A percentile compares a stretch with the other conserved stretches of the same genome.
phyloP scores from a whole-genome alignment of 306 rosid genomes.

The Arachis hypogaea region DNA sequence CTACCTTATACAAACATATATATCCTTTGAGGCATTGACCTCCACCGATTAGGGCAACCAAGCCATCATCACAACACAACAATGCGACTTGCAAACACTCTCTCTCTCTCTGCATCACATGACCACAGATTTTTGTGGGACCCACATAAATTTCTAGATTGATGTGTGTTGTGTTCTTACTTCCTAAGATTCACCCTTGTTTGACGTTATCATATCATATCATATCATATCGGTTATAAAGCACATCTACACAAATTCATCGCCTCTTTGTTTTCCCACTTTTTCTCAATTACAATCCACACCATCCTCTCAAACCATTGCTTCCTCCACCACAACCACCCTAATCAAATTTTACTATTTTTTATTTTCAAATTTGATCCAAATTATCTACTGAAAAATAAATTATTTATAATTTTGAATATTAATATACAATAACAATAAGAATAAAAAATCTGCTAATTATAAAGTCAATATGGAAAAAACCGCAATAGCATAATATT shows the following conservation, averaged over 20 bases:
- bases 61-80: conserved; percentile 47
- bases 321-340: neutral
- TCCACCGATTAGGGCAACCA: conserved; percentile 55
- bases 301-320: conserved; percentile 9
- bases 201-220: neutral
- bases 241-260: conserved; percentile 12
- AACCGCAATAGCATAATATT: too few relatives aligned
- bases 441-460: too few relatives aligned
- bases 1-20: too few relatives aligned
- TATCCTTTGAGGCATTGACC: conserved; percentile 32
- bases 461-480: too few relatives aligned
- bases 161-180: conserved; percentile 21
- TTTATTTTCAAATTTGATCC: too few relatives aligned
- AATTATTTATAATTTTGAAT: too few relatives aligned
- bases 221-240: conserved; percentile 6
- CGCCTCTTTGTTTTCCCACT: conserved; percentile 30
- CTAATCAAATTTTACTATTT: too few relatives aligned
- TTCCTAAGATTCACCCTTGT: conserved; percentile 34
- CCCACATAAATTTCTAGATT: conserved; percentile 37
- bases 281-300: conserved; percentile 35
- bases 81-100: conserved; percentile 19
- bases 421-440: too few relatives aligned
- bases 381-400: too few relatives aligned
- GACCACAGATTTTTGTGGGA: conserved; percentile 33
- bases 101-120: conserved; percentile 27